Percentiles rank a stretch among this genome's conserved stretches.
phyloP scores from a whole-genome alignment of 129 eudicot species.

The Tagetes patula region DNA sequence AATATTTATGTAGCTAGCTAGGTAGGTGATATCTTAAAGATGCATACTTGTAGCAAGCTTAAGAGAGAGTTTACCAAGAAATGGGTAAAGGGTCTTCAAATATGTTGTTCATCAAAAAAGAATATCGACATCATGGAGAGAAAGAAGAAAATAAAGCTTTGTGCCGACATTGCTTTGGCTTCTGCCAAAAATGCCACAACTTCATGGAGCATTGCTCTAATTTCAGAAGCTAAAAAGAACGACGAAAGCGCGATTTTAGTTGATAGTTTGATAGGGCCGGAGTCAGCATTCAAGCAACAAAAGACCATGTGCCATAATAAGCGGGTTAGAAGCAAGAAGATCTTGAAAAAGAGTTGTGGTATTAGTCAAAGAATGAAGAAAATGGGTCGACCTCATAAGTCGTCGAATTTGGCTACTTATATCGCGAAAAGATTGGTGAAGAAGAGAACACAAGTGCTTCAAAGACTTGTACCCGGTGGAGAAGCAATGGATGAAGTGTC shows the following conservation, averaged over 20 bases:
- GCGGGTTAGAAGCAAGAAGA: conserved; percentile 49
- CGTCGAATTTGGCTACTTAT: conserved; percentile 33
- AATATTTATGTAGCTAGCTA: conserved; percentile 6
- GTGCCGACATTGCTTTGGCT: conserved; percentile 90
- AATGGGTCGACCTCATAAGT: conserved; percentile 1
- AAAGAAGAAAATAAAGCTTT: conserved; percentile 63
- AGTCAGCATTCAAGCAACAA: neutral
- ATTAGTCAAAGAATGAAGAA: conserved; percentile 29
- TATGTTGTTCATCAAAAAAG: conserved; percentile 44
- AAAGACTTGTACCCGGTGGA: conserved; percentile 81
- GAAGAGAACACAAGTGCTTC: conserved; percentile 66
- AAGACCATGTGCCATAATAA: conserved; percentile 12
- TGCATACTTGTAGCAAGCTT: conserved; percentile 36
- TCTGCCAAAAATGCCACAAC: conserved; percentile 46
- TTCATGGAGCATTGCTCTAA: conserved; percentile 73
- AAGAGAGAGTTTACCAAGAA: conserved; percentile 58
- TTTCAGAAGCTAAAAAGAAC: conserved; percentile 46
- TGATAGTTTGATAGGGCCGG: conserved; percentile 38
- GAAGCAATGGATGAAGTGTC: conserved; percentile 62
- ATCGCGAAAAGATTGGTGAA: conserved; percentile 64
- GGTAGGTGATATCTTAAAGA: conserved; percentile 12
- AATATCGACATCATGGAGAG: conserved; percentile 57
- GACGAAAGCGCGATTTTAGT: conserved; percentile 31
- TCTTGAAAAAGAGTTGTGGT: conserved; percentile 43
- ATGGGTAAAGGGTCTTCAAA: conserved; percentile 76